These are phyloP conservation scores for Posidonia oceanica DNA, from an alignment of 116 monocot species.

Conservation along the genomic window DNA sequence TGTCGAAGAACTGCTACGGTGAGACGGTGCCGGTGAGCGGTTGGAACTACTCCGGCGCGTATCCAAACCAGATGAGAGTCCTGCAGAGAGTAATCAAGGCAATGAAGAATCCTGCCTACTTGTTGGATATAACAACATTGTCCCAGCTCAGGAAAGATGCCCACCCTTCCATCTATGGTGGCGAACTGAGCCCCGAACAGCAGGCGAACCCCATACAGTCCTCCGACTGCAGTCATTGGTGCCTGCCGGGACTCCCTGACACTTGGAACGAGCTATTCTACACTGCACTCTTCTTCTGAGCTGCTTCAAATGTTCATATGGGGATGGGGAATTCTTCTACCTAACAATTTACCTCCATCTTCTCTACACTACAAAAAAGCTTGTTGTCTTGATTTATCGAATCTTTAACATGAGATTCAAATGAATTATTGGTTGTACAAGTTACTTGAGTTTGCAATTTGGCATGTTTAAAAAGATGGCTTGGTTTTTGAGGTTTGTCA, in stretches of 20 bases:
- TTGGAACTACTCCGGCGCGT: conserved; percentile 30
- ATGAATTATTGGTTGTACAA: too few relatives aligned
- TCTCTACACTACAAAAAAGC: too few relatives aligned
- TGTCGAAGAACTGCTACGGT: conserved; percentile 65
- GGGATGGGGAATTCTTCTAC: too few relatives aligned
- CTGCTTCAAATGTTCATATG: neutral
- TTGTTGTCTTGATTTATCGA: too few relatives aligned
- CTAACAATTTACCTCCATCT: too few relatives aligned
- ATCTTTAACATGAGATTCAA: too few relatives aligned
- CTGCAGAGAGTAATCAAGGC: conserved; percentile 25
- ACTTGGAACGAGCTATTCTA: conserved; percentile 87
- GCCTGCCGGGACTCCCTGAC: conserved; percentile 76
- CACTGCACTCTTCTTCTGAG: conserved; percentile 42
- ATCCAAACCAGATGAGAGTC: conserved; percentile 40
- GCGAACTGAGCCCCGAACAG: conserved; percentile 54
- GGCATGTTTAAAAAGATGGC: neutral
- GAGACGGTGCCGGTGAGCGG: conserved; percentile 48
- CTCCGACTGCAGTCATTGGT: conserved; percentile 91
- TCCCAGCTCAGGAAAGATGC: conserved; percentile 72
- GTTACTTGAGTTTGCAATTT: neutral
- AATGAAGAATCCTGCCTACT: conserved; percentile 43
- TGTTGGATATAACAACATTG: conserved; percentile 55
- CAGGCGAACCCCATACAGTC: conserved; percentile 53
- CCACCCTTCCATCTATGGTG: conserved; percentile 78
- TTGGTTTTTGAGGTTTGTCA: too few relatives aligned